A percentile compares a stretch with the other conserved stretches of the same genome.
Evolutionary conservation across 2,329 filamentous ascomycete genomes (phyloP).

Genomic region (Fusarium oligoseptatum): DNA sequence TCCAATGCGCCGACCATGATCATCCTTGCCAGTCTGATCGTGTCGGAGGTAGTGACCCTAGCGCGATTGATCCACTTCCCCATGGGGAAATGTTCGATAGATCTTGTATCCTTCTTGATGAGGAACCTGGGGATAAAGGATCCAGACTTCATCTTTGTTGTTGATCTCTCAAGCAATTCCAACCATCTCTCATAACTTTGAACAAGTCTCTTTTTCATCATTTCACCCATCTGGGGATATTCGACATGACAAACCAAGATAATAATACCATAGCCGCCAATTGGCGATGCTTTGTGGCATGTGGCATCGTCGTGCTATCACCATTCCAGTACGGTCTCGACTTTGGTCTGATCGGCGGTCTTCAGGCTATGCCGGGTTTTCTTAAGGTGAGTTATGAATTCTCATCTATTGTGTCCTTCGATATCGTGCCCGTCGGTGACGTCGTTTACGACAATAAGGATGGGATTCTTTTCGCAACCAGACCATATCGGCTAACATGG

Average conservation of each 20-base stretch:
- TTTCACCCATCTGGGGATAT: not conserved
- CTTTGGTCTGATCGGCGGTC: not conserved
- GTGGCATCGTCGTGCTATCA: not conserved
- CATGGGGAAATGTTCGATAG: not conserved
- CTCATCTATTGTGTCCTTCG: too few relatives aligned
- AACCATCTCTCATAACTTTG: not conserved
- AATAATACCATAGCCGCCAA: not conserved
- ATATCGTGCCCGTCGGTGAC: too few relatives aligned
- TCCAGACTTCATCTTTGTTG: not conserved
- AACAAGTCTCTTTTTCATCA: not conserved
- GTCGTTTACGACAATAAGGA: too few relatives aligned
- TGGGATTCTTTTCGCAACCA: too few relatives aligned
- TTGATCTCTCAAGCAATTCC: not conserved
- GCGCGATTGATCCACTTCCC: not conserved
- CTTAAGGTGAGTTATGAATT: not conserved
- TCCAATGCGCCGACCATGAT: not conserved
- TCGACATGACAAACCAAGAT: not conserved
- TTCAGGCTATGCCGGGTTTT: not conserved
- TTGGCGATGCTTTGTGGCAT: not conserved
- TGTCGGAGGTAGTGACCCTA: not conserved
- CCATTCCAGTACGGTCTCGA: not conserved
- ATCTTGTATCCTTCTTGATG: not conserved
- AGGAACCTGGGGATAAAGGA: not conserved
- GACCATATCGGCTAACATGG: not conserved
- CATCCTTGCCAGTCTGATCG: not conserved